Base-by-base conservation (phyloP, 257 asterid genomes). In the Solanum sitiens region DNA sequence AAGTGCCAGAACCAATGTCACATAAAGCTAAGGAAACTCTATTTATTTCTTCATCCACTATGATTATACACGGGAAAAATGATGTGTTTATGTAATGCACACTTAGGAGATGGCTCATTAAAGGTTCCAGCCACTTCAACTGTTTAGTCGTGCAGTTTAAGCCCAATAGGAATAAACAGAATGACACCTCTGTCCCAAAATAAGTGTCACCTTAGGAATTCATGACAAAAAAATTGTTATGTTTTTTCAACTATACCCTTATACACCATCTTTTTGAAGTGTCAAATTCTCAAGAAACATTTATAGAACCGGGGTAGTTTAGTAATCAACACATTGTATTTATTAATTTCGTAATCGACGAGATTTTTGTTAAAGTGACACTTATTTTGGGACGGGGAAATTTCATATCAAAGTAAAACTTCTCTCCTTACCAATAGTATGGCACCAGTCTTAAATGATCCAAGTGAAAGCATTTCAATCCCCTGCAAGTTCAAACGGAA, bases 371-470 rank as follows among this genome's bases (percentile, higher is more conserved):
- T 65, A n/a, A 65, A 65, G 72, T n/a, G 72, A 65, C 71, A 65
- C 33, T n/a, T n/a, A 65, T n/a, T 65, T 65, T 65, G 33, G 0
- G 8, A 65, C 3, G 18, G 72, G 32, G 63, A 7, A 23, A 65
- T 8, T 11, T 2, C 21, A 70, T 4, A 47, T 73, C 27, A 8
- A 27, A 83, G 35, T n/a, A n/a, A 65, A 47, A 15, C 53, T 15
- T 33, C 18, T 33, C 11, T 87, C 39, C 86, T 90, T 92, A 97
- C 99, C 98, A 97, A 92, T 88, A 96, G 98, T 87, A 96, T 97
- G 83, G 94, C 98, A 42, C 99, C 99, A 87, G 98, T 96, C 94
- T 96, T 96, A 88, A 97, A 97, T 79, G 99, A 97, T 87, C 99
- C 99, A 89, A 97, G 99, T 76, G 99, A 91, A 88, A 92, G 99